Base-by-base conservation (phyloP, 2,329 filamentous ascomycete genomes). In the Penicillium italicum region DNA sequence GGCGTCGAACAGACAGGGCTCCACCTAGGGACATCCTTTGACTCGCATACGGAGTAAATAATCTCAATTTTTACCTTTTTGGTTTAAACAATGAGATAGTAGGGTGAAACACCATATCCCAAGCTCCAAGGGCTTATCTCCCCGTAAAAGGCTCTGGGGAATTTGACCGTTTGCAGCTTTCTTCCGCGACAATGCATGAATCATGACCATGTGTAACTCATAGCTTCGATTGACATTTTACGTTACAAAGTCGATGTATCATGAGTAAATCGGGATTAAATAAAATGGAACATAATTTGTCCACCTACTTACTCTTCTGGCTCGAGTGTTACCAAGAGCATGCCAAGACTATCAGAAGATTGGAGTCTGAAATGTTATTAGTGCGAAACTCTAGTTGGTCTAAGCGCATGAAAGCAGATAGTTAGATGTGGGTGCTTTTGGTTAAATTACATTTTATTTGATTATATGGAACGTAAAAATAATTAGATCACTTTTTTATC, bases 301-400 rank as follows among this genome's bases (percentile, higher is more conserved):
- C n/a, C n/a, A 37, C 10, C 11, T 40, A 40, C 22, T 41, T n/a
- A n/a, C n/a, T n/a, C n/a, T 9, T 14, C 24, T n/a, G n/a, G 18
- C 26, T 44, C 26, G 14, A 28, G 37, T 10, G 16, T 49, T 28
- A 8, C 22, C 22, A 5, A 38, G 50, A 51, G n/a, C 3, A 14
- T 40, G 51, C 51, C 51, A 54, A 54, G 51, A 26, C n/a, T 18
- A 54, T 50, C 44, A 41, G 51, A 54, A 50, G 51, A 49, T 49
- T 46, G 22, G 22, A 28, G 28, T 47, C 16, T 46, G 42, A 53
- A 50, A 26, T 33, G 30, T 14, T 42, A 26, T 28, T 54, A 48
- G 44, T 41, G 44, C 36, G n/a, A 37, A 54, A 48, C 37, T 28
- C n/a, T 50, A 50, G 22, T 45, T 45, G 14, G 51, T 37, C 51